phyloP scores from a whole-genome alignment of 345 rosid genomes.

The Pistacia atlantica region DNA sequence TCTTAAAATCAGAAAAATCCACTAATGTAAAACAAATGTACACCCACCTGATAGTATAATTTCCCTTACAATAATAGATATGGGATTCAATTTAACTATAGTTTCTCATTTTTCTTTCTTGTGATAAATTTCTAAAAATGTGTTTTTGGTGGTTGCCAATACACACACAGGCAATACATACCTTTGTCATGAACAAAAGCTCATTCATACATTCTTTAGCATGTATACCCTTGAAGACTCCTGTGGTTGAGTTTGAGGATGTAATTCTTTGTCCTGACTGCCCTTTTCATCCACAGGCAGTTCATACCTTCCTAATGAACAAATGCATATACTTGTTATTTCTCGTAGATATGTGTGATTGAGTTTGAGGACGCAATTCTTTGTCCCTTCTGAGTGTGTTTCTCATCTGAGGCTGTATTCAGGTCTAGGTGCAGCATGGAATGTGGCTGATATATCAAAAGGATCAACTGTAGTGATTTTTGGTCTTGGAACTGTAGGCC shows the following conservation, averaged over 20 bases:
- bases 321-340: too few species aligned
- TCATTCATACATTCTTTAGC: not conserved
- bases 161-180: not conserved
- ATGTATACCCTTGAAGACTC: not conserved
- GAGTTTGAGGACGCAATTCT: not conserved
- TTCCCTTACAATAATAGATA: not conserved
- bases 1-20: too few species aligned
- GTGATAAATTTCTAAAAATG: not conserved
- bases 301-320: too few species aligned
- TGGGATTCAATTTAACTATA: not conserved
- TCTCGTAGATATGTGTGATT: not conserved
- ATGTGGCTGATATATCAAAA: slow-evolving; percentile 75
- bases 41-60: not conserved
- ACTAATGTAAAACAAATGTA: not conserved
- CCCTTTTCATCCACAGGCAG: not conserved
- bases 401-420: slow-evolving; percentile 9
- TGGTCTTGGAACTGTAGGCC: slow-evolving; percentile 95
- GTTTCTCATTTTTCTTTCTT: not conserved
- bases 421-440: slow-evolving; percentile 99
- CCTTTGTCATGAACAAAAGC: not conserved
- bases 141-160: too few species aligned
- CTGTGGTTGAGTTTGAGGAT: not conserved
- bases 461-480: slow-evolving; percentile 85
- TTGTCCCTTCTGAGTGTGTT: not conserved
- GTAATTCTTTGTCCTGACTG: not conserved